Base-by-base conservation (phyloP, 768 basidiomycete genomes). In the Pholiota microspora region DNA sequence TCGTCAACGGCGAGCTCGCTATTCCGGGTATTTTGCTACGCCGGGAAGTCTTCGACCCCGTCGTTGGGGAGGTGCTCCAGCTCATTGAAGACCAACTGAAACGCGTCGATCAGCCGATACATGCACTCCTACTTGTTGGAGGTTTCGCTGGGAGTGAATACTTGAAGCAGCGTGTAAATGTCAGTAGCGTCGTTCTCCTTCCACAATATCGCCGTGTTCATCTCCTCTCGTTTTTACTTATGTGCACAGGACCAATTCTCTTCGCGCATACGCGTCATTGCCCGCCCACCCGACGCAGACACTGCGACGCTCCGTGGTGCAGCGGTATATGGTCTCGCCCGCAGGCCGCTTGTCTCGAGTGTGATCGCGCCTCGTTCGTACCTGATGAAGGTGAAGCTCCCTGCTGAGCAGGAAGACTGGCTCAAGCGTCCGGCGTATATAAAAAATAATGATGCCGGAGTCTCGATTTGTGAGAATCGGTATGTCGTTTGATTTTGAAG, bases 131-230 rank as follows among this genome's bases (percentile, higher is more conserved):
- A 60, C 83, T 94, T 63, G 92, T 95, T 66, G 92, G 92, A 70
- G 92, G 92, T 51, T 95, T 95, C 69, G 87, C 87, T 46, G 89
- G 86, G 6, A 88, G 88, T 68, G 86, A 91, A 66, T 94, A 95
- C 69, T 75, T 94, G 59, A 91, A 88, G 72, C 78, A 82, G 64
- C 81, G 83, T 57, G 86, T 94, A 35, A 80, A 92, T 77, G 89
- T 86, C 49, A 56, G 23, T n/a, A 7, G 15, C 24, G 46, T 51
- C 34, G 24, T 28, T 51, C 40, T 50, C 53, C 47, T 57, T 40
- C 52, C 40, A 38, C 50, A 46, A 45, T 40, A 53, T 56, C 51
- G 54, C 45, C 55, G 49, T 53, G 46, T 40, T 49, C 44, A 59
- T 34, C 54, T 21, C 36, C 55, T 51, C 55, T 45, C 6, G 13